Evolutionary conservation across 2,329 filamentous ascomycete genomes (phyloP).

Genomic region (Pseudogymnoascus sp.): DNA sequence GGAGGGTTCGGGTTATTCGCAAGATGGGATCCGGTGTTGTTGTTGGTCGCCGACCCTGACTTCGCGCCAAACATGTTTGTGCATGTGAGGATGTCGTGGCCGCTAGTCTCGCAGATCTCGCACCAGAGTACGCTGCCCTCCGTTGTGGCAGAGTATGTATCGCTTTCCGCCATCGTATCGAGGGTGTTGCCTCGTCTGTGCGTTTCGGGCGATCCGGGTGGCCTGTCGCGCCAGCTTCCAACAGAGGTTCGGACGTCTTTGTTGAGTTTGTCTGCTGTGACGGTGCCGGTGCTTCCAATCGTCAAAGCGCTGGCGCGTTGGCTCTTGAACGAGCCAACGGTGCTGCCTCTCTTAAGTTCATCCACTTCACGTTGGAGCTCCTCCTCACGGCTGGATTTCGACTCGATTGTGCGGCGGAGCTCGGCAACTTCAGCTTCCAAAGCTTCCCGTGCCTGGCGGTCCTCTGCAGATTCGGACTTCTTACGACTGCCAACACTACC

Average conservation of each 20-base stretch:
- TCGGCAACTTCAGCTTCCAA: conserved; percentile 76
- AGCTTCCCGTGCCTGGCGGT: conserved; percentile 55
- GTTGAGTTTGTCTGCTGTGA: conserved; percentile 24
- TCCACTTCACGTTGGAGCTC: conserved; percentile 80
- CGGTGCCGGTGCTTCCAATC: conserved; percentile 34
- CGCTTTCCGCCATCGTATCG: conserved; percentile 64
- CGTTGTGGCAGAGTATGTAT: conserved; percentile 60
- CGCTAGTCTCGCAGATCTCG: conserved; percentile 87
- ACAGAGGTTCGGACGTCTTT: conserved; percentile 62
- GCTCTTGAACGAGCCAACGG: conserved; percentile 25
- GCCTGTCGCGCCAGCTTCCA: conserved; percentile 44
- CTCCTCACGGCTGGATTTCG: conserved; percentile 67
- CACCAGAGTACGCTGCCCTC: conserved; percentile 74
- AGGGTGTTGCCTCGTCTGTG: conserved; percentile 46
- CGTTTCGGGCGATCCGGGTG: conserved; percentile 40
- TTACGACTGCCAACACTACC: conserved; percentile 14
- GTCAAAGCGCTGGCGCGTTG: conserved; percentile 48
- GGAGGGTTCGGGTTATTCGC: conserved; percentile 15
- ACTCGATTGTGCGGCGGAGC: conserved; percentile 63
- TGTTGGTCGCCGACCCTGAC: conserved; percentile 9
- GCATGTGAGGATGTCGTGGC: conserved; percentile 91
- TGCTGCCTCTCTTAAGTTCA: conserved; percentile 45
- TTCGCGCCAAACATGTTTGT: conserved; percentile 69
- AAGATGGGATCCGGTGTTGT: conserved; percentile 11
- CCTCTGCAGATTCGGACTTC: conserved; percentile 41